Base-by-base conservation (phyloP, 257 asterid genomes). In the Handroanthus guayacan region DNA sequence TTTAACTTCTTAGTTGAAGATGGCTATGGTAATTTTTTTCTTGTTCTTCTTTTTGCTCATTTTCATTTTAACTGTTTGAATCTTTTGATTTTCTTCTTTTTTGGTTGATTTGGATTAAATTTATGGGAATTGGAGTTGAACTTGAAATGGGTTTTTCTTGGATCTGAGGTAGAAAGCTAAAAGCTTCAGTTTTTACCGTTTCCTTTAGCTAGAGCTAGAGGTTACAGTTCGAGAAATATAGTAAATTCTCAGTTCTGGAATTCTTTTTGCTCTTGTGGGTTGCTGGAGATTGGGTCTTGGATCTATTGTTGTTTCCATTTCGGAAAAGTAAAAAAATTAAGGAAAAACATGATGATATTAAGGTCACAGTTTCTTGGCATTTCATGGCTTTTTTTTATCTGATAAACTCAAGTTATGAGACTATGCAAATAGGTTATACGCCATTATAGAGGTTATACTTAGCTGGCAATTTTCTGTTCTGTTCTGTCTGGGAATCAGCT, bases 1-100 rank as follows among this genome's bases (percentile, higher is more conserved):
- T 92, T 89, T 50, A 90, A 90, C 86, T 92, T 86, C 80, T 81
- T 90, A 41, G 89, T 88, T 71, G 91, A 90, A 80, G 93, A 92
- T 82, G 97, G 97, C 61, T 90, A 86, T 69, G 93, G 97, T 90
- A 84, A 56, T 5, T 74, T 57, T 9, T n/a, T 54, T 41, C 44
- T 16, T 43, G 71, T 14, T 34, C 50, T 43, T 9, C 16, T 47
- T 62, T 41, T 57, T 25, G 47, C 64, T 50, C 25, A 31, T 20
- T 62, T 60, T 52, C 36, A 14, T 20, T 54, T 72, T 48, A 31
- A 66, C 12, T 44, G 48, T 57, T 77, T 62, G 78, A 67, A 61
- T 86, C 60, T 56, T 39, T 56, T 54, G 5, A 16, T 31, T 14
- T 63, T 25, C 20, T 61, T 39, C 6, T 73, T 68, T 34, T 76